Evolutionary conservation across 352 stramenopile species (phyloP), one percentile per base, ranked within the genome.

Genomic region (Pythium utonaiense): DNA sequence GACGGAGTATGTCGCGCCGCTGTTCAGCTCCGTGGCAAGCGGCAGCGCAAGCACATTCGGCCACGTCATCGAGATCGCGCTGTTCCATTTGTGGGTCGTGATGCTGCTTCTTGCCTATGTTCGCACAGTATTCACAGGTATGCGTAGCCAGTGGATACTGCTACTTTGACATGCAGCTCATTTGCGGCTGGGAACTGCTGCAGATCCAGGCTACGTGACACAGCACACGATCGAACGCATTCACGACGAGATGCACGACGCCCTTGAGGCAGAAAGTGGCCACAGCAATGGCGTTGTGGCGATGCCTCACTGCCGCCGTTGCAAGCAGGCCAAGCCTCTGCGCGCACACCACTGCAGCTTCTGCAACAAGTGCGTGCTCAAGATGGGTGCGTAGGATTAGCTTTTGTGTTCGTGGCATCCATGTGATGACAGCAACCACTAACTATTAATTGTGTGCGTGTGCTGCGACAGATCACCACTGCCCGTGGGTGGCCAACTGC

Each of bases 401-500:
- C 7, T 17, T 16, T 14, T 27, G 22, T 9, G 5, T 27, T 41
- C 34, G 34, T 21, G 36, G 36, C 19, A 22, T n/a, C n/a, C n/a
- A n/a, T n/a, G n/a, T n/a, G n/a, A n/a, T n/a, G n/a, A n/a, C n/a
- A n/a, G n/a, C n/a, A n/a, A n/a, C n/a, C n/a, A n/a, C 36, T 44
- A n/a, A 44, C 22, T 3, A 13, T 41, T 7, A 16, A 3, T 16
- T 41, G 34, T 44, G 2, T 44, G 19, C 14, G 17, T 44, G 36
- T 24, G 8, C n/a, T 22, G 3, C 14, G 30, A 14, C 2, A 95
- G 97, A 99, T 73, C 97, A 99, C 86, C 96, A 99, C 74, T 98
- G 97, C 73, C 96, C 96, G 16, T 99, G 96, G 96, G 91, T 95
- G 44, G 83, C 77, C 12, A 95, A 94, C 64, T 95, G 86, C 53